Base-by-base conservation (phyloP, 2,329 filamentous ascomycete genomes). In the Neocucurbitaria cava region DNA sequence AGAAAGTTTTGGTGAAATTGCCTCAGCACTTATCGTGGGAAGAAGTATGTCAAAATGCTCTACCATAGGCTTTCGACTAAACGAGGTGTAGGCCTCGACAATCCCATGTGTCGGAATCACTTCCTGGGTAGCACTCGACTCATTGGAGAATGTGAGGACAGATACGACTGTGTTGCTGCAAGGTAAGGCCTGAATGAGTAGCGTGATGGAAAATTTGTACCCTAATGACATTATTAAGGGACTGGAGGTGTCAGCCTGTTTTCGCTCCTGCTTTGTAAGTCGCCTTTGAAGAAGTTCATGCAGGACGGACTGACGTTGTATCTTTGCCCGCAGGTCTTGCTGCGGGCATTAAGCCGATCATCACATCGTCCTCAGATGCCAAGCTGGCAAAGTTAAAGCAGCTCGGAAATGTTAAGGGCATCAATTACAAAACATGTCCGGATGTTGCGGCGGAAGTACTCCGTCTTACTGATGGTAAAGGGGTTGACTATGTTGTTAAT, bases 351-450 rank as follows among this genome's bases (percentile, higher is more conserved):
- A 49, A 24, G 5, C 66, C 87, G 1, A 84, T 89, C 44, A 82
- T 86, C 1, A 88, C 85, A 0, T 87, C 85, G 0, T 85, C 82
- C 0, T 83, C 81, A 0, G 76, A 82, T 7, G 72, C 75, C 1
- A 87, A 87, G 65, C 78, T 79, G 0, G 70, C 79, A 23, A 75
- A 72, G 8, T 73, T 88, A n/a, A 78, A 84, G 30, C 55, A 59
- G n/a, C 23, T 69, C 7, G 55, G 52, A 15, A 20, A 38, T 2
- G 45, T 71, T 15, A 11, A 49, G 49, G 75, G 83, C 8, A 77
- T 89, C 65, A 88, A 89, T 71, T 89, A 89, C 70, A 83, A 81
- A 49, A 78, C 70, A 0, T 76, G 79, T 15, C 64, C 80, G 0
- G 80, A 84, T 40, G 86, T 85, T 83, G 82, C 83, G 6, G 76